Base-by-base conservation (phyloP, 2,329 filamentous ascomycete species). In the Beauveria caledonica region DNA sequence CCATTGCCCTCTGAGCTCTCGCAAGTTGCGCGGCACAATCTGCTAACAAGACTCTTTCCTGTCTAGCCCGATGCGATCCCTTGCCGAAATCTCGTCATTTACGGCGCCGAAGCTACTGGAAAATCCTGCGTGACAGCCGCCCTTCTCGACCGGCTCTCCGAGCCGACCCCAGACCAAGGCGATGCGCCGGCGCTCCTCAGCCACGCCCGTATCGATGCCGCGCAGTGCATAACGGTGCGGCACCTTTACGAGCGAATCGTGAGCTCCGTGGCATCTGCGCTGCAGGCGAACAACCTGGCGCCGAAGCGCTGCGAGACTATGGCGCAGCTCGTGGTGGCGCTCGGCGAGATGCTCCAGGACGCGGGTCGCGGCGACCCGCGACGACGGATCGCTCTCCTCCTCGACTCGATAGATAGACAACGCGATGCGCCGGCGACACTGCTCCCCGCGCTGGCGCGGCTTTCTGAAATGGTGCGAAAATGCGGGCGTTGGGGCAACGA, bases 321-420 rank as follows among this genome's bases (percentile, higher is more conserved):
- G 57, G 88, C 90, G 61, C 84, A 89, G 57, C 77, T 97, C 63
- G 81, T 83, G 1, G 88, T 90, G 27, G 85, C 92, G 67, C 76
- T 97, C 61, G 81, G 81, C 63, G 82, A 79, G 68, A 76, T 90
- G 73, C 73, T 92, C 50, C 74, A 79, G 55, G 78, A 79, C 63
- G 66, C 68, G 13, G 61, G 67, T 7, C 66, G 70, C 8, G 66
- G 70, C 8, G 71, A 73, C 44, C 66, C 69, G 21, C 67, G 69
- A 51, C 78, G 77, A 64, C 85, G 87, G 64, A 92, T 96, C 66
- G 86, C 93, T 9, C 74, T 97, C 61, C 89, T 97, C 11, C 81
- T 97, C 64, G 94, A 97, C 76, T 90, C 86, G 11, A 87, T 97
- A 61, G 93, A 97, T 71, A 83, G 81, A 63, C 89, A 96, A 71